Evolutionary conservation across 1,139 yeast genomes (phyloP).

Genomic region (Kodamaea plutei): DNA sequence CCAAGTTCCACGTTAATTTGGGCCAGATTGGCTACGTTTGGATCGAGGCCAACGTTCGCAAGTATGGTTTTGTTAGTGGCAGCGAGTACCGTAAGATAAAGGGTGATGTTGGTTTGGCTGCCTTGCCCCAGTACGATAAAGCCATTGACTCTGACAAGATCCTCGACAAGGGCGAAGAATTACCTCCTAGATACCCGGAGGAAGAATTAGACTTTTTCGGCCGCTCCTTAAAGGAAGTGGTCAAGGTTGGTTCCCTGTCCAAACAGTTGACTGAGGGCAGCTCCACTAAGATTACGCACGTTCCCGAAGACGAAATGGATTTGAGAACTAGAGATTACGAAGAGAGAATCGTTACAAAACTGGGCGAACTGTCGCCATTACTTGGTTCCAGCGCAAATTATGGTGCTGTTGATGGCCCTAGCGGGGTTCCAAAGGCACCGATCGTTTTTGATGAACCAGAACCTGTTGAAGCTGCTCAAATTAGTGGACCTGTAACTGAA

Average conservation of each 20-base stretch:
- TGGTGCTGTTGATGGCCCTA: constrained; percentile 4
- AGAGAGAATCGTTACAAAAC: constrained; percentile 14
- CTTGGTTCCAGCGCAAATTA: constrained; percentile 3
- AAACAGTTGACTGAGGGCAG: constrained; percentile 17
- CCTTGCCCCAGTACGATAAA: constrained; percentile 38
- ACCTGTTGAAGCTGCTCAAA: no score
- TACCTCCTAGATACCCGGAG: constrained; percentile 46
- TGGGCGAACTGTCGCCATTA: constrained; percentile 2
- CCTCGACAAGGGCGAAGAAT: constrained; percentile 67
- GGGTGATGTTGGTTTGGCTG: constrained; percentile 43
- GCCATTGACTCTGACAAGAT: constrained; percentile 38
- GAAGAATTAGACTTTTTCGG: constrained; percentile 68
- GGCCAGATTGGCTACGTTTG: constrained; percentile 93
- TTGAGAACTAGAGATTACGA: constrained; percentile 37
- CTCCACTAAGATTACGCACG: constrained; percentile 28
- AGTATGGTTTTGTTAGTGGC: constrained; percentile 80
- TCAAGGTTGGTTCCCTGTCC: constrained; percentile 21
- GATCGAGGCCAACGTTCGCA: constrained; percentile 91
- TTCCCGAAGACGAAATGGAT: constrained; percentile 40
- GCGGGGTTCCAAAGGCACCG: no score
- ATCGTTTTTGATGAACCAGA: no score
- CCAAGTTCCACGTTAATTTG: constrained; percentile 70
- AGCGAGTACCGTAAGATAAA: constrained; percentile 44
- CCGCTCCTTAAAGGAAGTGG: constrained; percentile 23
- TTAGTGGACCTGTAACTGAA: no score